Evolutionary conservation across 1,284 basidiomycete genomes (phyloP), one percentile per base, ranked within the genome.

Genomic region (Peniophora sp.): DNA sequence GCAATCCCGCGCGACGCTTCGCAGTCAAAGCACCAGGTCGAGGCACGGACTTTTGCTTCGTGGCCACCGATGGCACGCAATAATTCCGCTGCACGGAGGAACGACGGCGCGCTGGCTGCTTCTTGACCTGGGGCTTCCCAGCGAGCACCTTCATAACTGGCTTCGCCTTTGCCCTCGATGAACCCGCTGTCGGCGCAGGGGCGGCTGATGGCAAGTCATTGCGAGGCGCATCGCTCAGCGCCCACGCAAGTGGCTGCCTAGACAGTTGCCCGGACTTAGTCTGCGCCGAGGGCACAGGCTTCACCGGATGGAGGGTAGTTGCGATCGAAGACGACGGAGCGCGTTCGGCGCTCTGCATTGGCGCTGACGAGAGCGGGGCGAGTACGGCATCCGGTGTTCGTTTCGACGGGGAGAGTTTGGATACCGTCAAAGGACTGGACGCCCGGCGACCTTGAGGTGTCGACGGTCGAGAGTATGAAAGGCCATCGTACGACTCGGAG

Each of bases 241-340:
- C 27, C 27, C 27, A 12, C 12, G 27, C 27, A 32, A 12, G 12
- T 12, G 27, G 12, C 27, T 32, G 27, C 12, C 12, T 32, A 12
- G 27, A 12, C 27, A 32, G 12, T 32, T 32, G 27, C 6, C 5
- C 27, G 27, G 27, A 5, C 27, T 32, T 32, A 32, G 27, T 5
- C 27, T 32, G 27, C 12, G 27, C 27, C 43, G 50, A 47, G 6
- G 32, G 42, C 36, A 24, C 48, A 42, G 48, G 15, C 24, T 24
- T 42, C 18, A 14, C 37, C 45, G 45, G 34, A 36, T 46, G 24
- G 22, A 24, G 18, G n/a, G 2, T 50, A 35, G 48, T 43, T 47
- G 6, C 45, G 32, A 12, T 50, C 55, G 14, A 44, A 48, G 15
- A 66, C 64, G 18, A 55, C 63, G 60, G 64, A 62, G 54, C 70